A percentile compares a stretch with the other conserved stretches of the same genome.
phyloP scores from a whole-genome alignment of 2,329 filamentous ascomycete species.

The Akanthomyces lecanii region DNA sequence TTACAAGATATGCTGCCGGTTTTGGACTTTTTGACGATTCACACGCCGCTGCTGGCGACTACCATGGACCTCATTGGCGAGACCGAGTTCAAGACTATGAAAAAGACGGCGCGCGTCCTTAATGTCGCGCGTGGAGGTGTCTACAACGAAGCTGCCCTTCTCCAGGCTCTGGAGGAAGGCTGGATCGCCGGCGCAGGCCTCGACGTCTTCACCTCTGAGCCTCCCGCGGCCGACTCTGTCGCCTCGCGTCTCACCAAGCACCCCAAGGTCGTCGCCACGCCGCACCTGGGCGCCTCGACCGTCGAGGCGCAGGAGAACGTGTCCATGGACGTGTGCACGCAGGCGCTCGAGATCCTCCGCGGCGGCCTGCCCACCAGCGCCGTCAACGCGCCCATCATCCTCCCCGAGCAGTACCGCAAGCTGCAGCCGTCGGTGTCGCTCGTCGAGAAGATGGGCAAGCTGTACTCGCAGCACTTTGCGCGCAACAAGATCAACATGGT shows the following conservation, averaged over 20 bases:
- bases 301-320: conserved; percentile 83
- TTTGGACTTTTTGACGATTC: conserved; percentile 74
- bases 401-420: conserved; percentile 75
- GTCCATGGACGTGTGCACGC: conserved; percentile 75
- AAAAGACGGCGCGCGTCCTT: conserved; percentile 65
- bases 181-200: conserved; percentile 73
- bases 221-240: conserved; percentile 50
- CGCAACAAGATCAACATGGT: conserved; percentile 39
- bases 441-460: conserved; percentile 71
- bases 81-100: conserved; percentile 66
- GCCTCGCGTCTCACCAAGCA: conserved; percentile 63
- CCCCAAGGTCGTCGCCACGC: conserved; percentile 69
- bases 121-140: conserved; percentile 79
- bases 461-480: conserved; percentile 74
- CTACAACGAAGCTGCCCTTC: conserved; percentile 69
- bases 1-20: conserved; percentile 58
- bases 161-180: conserved; percentile 65
- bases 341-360: conserved; percentile 68
- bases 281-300: conserved; percentile 75
- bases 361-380: conserved; percentile 71
- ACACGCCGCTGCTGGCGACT: conserved; percentile 73
- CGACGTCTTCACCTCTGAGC: conserved; percentile 76
- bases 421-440: conserved; percentile 72
- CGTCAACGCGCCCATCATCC: conserved; percentile 76
- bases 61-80: conserved; percentile 70